phyloP scores from a whole-genome alignment of 345 rosid species.

The Populus euphratica region DNA sequence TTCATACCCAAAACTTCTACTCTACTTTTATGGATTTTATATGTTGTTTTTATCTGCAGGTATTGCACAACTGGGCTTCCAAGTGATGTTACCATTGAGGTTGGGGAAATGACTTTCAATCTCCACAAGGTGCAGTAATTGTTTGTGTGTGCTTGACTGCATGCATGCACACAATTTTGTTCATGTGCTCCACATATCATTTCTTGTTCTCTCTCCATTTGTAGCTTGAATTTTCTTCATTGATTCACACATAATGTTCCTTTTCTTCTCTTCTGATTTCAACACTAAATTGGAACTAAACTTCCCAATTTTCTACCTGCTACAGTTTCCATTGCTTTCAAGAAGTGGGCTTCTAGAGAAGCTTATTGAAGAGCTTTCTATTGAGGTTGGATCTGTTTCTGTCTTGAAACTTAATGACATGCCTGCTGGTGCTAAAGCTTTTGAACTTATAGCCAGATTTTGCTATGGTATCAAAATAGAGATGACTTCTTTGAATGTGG shows the following conservation, averaged over 20 bases:
- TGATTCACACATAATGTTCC: neutral
- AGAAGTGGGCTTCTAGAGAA: constrained; percentile 68
- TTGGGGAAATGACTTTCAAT: constrained; percentile 71
- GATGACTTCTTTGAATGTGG: constrained; percentile 55
- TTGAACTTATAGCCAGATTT: constrained; percentile 68
- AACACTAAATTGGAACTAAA: neutral
- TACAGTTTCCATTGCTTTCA: constrained; percentile 86
- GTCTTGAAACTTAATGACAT: constrained; percentile 56
- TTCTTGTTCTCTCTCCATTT: neutral
- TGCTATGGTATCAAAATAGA: constrained; percentile 76
- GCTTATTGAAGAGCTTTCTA: constrained; percentile 46
- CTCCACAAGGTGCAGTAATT: constrained; percentile 64
- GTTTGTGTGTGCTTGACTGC: neutral
- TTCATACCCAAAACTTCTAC: too few species aligned
- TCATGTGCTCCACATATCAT: neutral
- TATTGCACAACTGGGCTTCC: constrained; percentile 69
- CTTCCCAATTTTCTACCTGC: neutral
- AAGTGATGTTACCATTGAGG: constrained; percentile 69
- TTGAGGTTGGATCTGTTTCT: constrained; percentile 35
- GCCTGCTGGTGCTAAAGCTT: constrained; percentile 80
- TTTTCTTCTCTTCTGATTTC: neutral
- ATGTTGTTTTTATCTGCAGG: constrained; percentile 35
- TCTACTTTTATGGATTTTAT: neutral
- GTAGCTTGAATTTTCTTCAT: neutral
- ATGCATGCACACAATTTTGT: neutral